phyloP scores from a whole-genome alignment of 2,329 filamentous ascomycete genomes.

The Samsoniella hepiali region DNA sequence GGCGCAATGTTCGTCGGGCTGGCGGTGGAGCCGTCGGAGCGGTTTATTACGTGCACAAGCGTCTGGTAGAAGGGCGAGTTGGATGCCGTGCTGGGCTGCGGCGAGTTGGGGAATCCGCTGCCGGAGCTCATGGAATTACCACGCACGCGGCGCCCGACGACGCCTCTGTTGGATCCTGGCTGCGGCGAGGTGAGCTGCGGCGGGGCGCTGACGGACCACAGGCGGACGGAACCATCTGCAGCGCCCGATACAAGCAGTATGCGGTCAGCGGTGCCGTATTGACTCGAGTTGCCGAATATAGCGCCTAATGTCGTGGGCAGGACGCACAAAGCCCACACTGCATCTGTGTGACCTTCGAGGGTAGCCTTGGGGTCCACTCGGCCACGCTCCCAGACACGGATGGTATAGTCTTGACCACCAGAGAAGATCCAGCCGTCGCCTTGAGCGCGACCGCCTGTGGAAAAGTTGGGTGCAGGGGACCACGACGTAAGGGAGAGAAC shows the following conservation, averaged over 20 bases:
- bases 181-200: constrained; percentile 82
- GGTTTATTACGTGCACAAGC: constrained; percentile 79
- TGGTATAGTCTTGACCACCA: constrained; percentile 87
- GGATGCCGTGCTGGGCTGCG: constrained; percentile 83
- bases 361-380: constrained; percentile 93
- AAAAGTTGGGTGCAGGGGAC: constrained; percentile 82
- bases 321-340: constrained; percentile 93
- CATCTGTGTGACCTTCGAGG: constrained; percentile 89
- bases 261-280: constrained; percentile 77
- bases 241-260: constrained; percentile 88
- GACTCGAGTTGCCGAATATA: constrained; percentile 72
- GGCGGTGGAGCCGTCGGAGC: constrained; percentile 60
- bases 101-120: constrained; percentile 84
- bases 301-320: constrained; percentile 77
- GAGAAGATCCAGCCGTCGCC: constrained; percentile 99
- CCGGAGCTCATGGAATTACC: constrained; percentile 94
- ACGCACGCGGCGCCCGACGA: constrained; percentile 61
- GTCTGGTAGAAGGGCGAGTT: constrained; percentile 84
- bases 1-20: constrained; percentile 93
- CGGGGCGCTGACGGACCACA: constrained; percentile 92
- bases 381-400: constrained; percentile 93
- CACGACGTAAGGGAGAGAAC: constrained; percentile 86
- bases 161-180: constrained; percentile 59
- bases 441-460: constrained; percentile 79
- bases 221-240: constrained; percentile 84